Evolutionary conservation across 116 monocot species (phyloP).

Genomic region (Dioscorea cayenensis): DNA sequence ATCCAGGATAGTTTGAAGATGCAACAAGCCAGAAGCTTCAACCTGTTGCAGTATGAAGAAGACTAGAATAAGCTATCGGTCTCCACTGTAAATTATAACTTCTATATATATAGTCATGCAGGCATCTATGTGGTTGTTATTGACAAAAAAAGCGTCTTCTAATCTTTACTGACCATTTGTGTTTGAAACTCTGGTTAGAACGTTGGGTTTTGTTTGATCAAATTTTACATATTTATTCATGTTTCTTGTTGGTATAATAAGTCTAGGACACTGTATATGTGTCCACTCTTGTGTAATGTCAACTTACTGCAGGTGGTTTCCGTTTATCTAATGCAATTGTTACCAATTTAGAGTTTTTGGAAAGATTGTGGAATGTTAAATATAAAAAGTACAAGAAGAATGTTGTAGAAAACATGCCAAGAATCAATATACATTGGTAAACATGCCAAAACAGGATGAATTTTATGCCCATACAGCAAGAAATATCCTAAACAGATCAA

Average conservation of each 20-base stretch:
- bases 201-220: background rate
- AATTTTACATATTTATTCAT: background rate
- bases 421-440: background rate
- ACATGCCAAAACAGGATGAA: background rate
- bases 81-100: background rate
- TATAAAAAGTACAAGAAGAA: no score
- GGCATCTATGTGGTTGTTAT: background rate
- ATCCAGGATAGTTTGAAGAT: constrained; percentile 62
- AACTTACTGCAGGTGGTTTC: background rate
- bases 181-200: background rate
- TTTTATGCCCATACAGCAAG: background rate
- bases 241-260: background rate
- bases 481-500: no score
- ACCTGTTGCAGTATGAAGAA: constrained; percentile 56
- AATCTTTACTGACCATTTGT: background rate
- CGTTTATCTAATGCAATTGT: background rate
- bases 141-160: background rate
- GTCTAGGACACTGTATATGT: background rate
- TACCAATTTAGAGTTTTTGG: background rate
- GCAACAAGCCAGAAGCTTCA: constrained; percentile 51
- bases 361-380: no score
- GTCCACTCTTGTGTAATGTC: background rate
- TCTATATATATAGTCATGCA: background rate
- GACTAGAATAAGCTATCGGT: constrained; percentile 13
- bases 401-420: no score